These are phyloP conservation scores for Cyberlindnera mycetangii DNA, from an alignment of 805 yeast genomes.

Conservation along the genomic window DNA sequence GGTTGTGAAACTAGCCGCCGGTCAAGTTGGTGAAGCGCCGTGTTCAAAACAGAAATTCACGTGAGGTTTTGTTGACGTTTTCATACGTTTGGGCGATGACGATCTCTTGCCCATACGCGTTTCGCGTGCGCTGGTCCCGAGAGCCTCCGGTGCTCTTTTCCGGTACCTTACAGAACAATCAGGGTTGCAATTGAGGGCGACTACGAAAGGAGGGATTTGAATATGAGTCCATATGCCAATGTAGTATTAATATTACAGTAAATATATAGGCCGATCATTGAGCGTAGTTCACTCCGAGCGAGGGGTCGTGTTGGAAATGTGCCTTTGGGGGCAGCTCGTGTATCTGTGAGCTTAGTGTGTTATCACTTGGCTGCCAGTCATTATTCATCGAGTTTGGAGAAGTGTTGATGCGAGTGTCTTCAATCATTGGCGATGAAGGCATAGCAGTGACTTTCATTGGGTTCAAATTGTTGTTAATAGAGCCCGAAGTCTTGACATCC, in stretches of 20 bases:
- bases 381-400: slow-evolving; percentile 17
- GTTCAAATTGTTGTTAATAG: slow-evolving; percentile 1
- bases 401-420: slow-evolving; percentile 11
- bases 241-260: background rate
- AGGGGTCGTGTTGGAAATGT: slow-evolving; percentile 19
- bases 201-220: too few relatives aligned
- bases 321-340: slow-evolving; percentile 21
- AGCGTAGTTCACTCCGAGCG: slow-evolving; percentile 8
- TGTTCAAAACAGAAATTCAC: too few relatives aligned
- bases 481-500: slow-evolving; percentile 4
- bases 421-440: slow-evolving; percentile 25
- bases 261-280: too few relatives aligned
- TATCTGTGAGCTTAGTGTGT: slow-evolving; percentile 12
- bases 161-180: background rate
- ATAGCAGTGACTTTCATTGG: slow-evolving; percentile 15
- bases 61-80: slow-evolving; percentile 1
- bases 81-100: background rate
- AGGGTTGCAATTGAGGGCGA: too few relatives aligned
- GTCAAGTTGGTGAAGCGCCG: background rate
- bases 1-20: background rate
- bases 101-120: background rate
- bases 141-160: too few relatives aligned
- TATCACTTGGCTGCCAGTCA: slow-evolving; percentile 13
- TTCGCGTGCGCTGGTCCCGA: background rate
- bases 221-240: background rate